Conservation (phyloP, 2,329 filamentous ascomycete genomes). For the Plenodomus biglobosus region DNA sequence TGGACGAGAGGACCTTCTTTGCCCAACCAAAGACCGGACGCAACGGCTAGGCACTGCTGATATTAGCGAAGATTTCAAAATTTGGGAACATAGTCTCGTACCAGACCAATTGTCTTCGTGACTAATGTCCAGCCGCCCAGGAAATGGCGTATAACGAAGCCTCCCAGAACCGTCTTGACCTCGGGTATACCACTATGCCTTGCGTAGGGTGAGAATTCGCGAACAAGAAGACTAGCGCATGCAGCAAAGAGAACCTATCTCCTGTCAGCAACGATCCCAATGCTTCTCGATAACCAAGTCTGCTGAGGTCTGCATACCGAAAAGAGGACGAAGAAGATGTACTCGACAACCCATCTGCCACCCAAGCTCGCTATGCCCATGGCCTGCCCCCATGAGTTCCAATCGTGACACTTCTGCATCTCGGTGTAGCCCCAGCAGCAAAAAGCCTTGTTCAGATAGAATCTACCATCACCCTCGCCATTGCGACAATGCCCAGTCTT, state of each 20-base stretch:
- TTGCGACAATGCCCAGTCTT: constrained; percentile 86
- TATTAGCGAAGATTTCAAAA: constrained; percentile 27
- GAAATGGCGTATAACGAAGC: constrained; percentile 88
- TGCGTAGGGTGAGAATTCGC: constrained; percentile 81
- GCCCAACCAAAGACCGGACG: constrained; percentile 92
- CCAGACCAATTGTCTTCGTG: constrained; percentile 86
- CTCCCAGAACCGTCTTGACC: constrained; percentile 93
- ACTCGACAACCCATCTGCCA: constrained; percentile 81
- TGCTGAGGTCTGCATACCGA: constrained; percentile 62
- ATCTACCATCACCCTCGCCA: constrained; percentile 75
- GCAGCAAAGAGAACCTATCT: constrained; percentile 72
- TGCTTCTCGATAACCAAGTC: background rate
- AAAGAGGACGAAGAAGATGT: constrained; percentile 81
- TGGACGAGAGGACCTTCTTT: constrained; percentile 96
- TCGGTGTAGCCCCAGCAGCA: constrained; percentile 87
- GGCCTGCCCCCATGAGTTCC: constrained; percentile 81
- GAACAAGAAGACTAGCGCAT: constrained; percentile 75
- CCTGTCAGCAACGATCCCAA: constrained; percentile 21
- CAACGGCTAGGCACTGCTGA: constrained; percentile 79
- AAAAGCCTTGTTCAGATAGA: constrained; percentile 88
- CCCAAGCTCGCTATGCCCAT: constrained; percentile 65
- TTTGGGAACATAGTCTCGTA: constrained; percentile 44
- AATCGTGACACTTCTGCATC: constrained; percentile 78
- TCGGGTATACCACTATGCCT: constrained; percentile 96
- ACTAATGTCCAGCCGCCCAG: constrained; percentile 84